These are phyloP conservation scores for Clavispora phyllophila DNA, from an alignment of 805 yeast species.

Conservation along the genomic window DNA sequence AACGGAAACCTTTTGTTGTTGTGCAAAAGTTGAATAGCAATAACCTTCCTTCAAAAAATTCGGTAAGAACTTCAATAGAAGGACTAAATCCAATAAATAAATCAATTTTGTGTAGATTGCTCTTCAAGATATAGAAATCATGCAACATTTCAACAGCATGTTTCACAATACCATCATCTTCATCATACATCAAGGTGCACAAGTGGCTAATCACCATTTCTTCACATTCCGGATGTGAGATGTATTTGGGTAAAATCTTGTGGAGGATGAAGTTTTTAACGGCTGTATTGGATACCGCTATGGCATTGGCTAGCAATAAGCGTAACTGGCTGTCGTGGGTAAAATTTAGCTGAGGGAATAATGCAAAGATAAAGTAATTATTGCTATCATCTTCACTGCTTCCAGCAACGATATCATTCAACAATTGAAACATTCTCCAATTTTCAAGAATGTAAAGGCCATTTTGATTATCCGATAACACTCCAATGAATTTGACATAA, in stretches of 20 bases:
- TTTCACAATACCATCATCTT: constrained; percentile 19
- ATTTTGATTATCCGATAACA: constrained; percentile 49
- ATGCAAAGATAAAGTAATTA: constrained; percentile 49
- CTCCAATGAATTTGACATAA: constrained; percentile 74
- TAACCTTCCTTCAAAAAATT: constrained; percentile 28
- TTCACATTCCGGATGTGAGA: constrained; percentile 31
- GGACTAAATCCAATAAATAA: constrained; percentile 54
- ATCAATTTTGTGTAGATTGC: constrained; percentile 38
- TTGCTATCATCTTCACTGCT: constrained; percentile 26
- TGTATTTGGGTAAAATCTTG: constrained; percentile 39
- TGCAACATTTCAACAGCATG: constrained; percentile 19
- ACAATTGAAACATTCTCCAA: constrained; percentile 80
- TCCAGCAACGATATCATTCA: constrained; percentile 62
- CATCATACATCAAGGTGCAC: constrained; percentile 67
- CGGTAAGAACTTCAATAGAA: constrained; percentile 36
- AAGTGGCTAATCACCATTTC: constrained; percentile 50
- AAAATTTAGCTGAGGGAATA: constrained; percentile 61
- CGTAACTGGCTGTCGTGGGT: constrained; percentile 60
- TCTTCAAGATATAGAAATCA: constrained; percentile 13
- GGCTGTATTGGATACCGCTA: constrained; percentile 48
- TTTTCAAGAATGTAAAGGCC: constrained; percentile 71
- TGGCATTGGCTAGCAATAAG: constrained; percentile 58
- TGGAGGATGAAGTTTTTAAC: constrained; percentile 57
- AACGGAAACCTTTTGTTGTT: constrained; percentile 64
- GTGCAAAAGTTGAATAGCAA: constrained; percentile 61